Percentiles rank a stretch among this genome's conserved stretches.
Evolutionary conservation across 306 rosid species (phyloP).

Genomic region (Carpinus fangiana): DNA sequence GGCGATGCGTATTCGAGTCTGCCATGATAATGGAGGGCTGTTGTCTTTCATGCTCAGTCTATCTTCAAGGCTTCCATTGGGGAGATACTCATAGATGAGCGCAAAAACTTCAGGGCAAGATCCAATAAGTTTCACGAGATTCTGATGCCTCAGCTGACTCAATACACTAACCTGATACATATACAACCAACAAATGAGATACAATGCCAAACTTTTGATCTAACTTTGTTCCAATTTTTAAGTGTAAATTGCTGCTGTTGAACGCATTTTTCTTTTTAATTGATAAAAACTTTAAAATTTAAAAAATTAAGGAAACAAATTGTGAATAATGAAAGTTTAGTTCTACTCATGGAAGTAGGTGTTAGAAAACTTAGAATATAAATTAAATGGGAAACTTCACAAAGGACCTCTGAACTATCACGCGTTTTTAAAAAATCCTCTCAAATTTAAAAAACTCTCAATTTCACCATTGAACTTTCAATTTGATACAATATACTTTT

Average conservation of each 20-base stretch:
- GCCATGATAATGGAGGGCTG: constrained; percentile 52
- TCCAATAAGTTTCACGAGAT: constrained; percentile 51
- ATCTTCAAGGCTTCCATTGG: constrained; percentile 59
- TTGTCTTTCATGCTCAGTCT: constrained; percentile 45
- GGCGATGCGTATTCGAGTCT: constrained; percentile 45
- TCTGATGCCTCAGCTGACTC: constrained; percentile 53
- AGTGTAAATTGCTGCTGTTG: not conserved
- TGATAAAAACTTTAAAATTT: constrained; percentile 29
- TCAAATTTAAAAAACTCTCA: too few relatives aligned
- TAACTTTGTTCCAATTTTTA: not conserved
- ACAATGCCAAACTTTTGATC: constrained; percentile 1
- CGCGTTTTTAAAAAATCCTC: too few relatives aligned
- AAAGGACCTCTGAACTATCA: too few relatives aligned
- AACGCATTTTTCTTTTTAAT: constrained; percentile 37
- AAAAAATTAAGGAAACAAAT: too few relatives aligned
- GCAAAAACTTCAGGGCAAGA: constrained; percentile 52
- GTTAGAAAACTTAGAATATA: too few relatives aligned
- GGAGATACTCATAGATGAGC: constrained; percentile 51
- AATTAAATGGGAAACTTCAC: too few relatives aligned
- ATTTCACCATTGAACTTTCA: too few relatives aligned
- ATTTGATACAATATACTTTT: too few relatives aligned
- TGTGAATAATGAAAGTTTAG: too few relatives aligned
- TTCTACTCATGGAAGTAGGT: too few relatives aligned
- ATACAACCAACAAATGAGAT: not conserved
- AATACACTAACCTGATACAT: constrained; percentile 42